A percentile compares a stretch with the other conserved stretches of the same genome.
phyloP scores from a whole-genome alignment of 176 grass and related monocot genomes.

The Lolium rigidum region DNA sequence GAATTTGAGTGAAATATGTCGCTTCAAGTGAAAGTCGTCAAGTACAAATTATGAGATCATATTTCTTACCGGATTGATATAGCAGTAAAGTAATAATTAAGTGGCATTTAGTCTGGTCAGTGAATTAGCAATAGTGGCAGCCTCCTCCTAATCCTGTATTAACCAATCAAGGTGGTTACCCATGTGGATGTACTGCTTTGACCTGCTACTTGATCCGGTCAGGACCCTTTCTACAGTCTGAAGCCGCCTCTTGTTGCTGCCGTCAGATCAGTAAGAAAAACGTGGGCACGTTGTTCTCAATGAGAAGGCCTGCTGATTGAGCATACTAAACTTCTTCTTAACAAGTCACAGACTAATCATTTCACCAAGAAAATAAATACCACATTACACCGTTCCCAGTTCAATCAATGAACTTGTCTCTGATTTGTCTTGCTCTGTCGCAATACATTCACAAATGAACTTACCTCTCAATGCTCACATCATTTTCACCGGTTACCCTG shows the following conservation, averaged over 20 bases:
- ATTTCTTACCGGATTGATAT: background rate
- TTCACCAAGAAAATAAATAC: slow-evolving; percentile 14
- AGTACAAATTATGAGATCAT: background rate
- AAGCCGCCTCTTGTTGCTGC: background rate
- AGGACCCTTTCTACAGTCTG: background rate
- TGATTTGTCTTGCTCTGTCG: slow-evolving; percentile 6
- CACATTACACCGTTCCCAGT: background rate
- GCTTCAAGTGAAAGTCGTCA: background rate
- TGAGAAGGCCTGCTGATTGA: background rate
- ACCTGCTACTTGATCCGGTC: slow-evolving; percentile 1
- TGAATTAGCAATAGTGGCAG: background rate
- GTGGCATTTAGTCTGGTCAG: slow-evolving; percentile 19
- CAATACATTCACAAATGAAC: slow-evolving; percentile 5
- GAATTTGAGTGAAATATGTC: background rate
- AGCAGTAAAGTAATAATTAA: background rate
- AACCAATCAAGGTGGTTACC: background rate
- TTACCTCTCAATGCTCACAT: background rate
- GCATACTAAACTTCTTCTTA: background rate
- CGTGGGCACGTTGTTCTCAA: slow-evolving; percentile 10
- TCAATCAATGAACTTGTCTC: background rate
- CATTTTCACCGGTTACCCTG: background rate
- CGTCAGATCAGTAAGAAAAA: slow-evolving; percentile 27
- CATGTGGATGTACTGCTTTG: slow-evolving; percentile 30
- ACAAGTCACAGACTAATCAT: slow-evolving; percentile 31
- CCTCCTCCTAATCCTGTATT: background rate